Base-by-base conservation (phyloP, 805 yeast genomes). In the Wickerhamiella parazyma region DNA sequence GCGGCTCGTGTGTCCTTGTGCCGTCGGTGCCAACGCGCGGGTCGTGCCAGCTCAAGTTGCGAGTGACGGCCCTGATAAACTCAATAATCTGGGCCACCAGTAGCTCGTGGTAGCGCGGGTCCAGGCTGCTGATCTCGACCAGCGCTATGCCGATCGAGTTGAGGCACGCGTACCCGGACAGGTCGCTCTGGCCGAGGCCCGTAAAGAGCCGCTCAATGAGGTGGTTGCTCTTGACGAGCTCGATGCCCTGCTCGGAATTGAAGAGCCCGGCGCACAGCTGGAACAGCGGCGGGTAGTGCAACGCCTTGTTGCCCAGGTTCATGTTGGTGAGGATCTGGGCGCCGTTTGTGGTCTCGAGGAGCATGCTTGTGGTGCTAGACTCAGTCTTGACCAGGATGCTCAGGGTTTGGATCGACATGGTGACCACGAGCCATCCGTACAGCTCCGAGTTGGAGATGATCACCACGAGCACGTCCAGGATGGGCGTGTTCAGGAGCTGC, bases 401-500 rank as follows among this genome's bases (percentile, higher is more conserved):
- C 2, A 44, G 26, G 8, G 42, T 39, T n/a, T 44, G 43, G 10
- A 44, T 14, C 14, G 44, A 41, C 36, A 44, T 26, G 26, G 37
- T 38, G 8, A 35, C 44, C 9, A 35, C 29, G 3, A 41, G 22
- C 43, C 47, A 44, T n/a, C 47, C 47, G 16, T 38, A 44, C 5
- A 33, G 16, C 2, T 22, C n/a, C 3, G 40, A 12, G 12, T 20
- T n/a, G 3, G 40, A 22, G 18, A 44, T 29, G 4, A 44, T 34
- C 17, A 28, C 28, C 9, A 29, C 25, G 18, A 41, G 41, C 6
- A 35, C 41, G 10, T 34, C 20, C 12, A 44, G 22, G 14, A 44
- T 44, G 2, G 38, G 36, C 21, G 47, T 38, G 35, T 44, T 44
- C 36, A 44, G 42, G 9, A 44, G 44, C 41, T 39, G 38, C 19